Evolutionary conservation across 352 stramenopile species (phyloP), one percentile per base, ranked within the genome.

Genomic region (Phytophthora vignae): DNA sequence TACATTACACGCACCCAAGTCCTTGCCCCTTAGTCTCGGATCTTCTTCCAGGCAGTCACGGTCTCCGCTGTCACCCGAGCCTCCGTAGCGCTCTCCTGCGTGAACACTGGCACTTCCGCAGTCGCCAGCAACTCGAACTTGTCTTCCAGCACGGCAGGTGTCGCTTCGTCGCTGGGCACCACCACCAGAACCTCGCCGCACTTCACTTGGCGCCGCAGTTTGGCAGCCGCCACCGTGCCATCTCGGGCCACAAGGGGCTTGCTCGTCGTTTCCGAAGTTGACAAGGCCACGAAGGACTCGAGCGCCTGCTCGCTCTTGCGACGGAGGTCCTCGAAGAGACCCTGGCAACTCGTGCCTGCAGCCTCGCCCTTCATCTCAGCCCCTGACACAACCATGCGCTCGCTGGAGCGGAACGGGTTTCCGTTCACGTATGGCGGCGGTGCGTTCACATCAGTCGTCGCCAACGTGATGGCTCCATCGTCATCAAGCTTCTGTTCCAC

Each of bases 401-500:
- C 84, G 31, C 71, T 91, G 27, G 75, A 82, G 19, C 86, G 84
- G 76, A 82, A 95, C 61, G 81, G 81, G 57, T 90, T 87, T 21
- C 79, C 74, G 10, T 83, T 87, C 55, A 84, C 77, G 64, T 91
- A 91, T 33, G 86, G 88, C 0, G 77, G 83, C 3, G 88, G 86
- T 6, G 88, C 83, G 53, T 95, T 87, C 46, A 95, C 75, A 55
- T 87, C 85, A 17, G 83, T 93, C 12, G 88, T 95, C 31, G 81
- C 82, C 50, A 95, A 67, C 33, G 75, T 76, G 48, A 89, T 85
- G 44, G 67, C 75, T 9, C 92, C 73, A 19, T 80, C 82, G 29
- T 73, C 84, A 60, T 98, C 87, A 33, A 96, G 73, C 7, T 86
- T 76, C 53, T 94, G 94, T 52, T 91, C 83, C 33, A 99, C 96